Evolutionary conservation across 2,329 filamentous ascomycete species (phyloP).

Genomic region (Sarocladium oryzae): DNA sequence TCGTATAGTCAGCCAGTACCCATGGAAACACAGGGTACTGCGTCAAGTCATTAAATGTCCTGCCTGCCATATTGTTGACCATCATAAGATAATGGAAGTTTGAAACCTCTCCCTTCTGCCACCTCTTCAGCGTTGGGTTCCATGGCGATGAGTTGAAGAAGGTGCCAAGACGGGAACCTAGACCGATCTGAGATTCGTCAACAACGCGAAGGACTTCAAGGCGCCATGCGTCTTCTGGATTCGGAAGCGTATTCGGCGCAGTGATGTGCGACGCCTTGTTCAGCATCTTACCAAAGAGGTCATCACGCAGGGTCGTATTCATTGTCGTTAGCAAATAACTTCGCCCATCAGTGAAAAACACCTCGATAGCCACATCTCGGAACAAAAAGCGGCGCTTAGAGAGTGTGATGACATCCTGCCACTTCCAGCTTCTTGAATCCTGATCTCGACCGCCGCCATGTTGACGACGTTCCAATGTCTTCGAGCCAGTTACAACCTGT

Average conservation of each 20-base stretch:
- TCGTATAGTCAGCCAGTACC: slow-evolving; percentile 93
- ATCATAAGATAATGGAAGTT: slow-evolving; percentile 99
- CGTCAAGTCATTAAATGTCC: slow-evolving; percentile 96
- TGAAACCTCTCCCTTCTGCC: slow-evolving; percentile 90
- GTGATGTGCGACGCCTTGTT: slow-evolving; percentile 75
- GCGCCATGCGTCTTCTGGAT: slow-evolving; percentile 86
- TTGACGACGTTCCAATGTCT: slow-evolving; percentile 54
- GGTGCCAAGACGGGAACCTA: slow-evolving; percentile 85
- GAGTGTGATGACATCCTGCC: slow-evolving; percentile 89
- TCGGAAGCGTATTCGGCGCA: slow-evolving; percentile 60
- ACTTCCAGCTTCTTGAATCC: slow-evolving; percentile 85
- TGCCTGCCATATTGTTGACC: slow-evolving; percentile 92
- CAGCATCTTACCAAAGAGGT: slow-evolving; percentile 70
- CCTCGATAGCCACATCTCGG: slow-evolving; percentile 90
- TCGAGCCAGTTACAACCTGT: slow-evolving; percentile 75
- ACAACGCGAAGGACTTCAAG: slow-evolving; percentile 72
- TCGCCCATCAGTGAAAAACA: slow-evolving; percentile 94
- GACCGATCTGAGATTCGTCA: slow-evolving; percentile 52
- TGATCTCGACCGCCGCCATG: slow-evolving; percentile 56
- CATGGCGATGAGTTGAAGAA: slow-evolving; percentile 81
- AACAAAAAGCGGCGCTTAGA: slow-evolving; percentile 95
- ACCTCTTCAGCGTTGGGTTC: slow-evolving; percentile 80
- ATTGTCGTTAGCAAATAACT: slow-evolving; percentile 90
- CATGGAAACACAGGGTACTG: slow-evolving; percentile 98
- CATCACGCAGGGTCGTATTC: slow-evolving; percentile 66